Percentiles rank a stretch among this genome's conserved stretches.
These are phyloP conservation scores for Candida vaughaniae DNA, from an alignment of 805 yeast genomes.

Conservation along the genomic window DNA sequence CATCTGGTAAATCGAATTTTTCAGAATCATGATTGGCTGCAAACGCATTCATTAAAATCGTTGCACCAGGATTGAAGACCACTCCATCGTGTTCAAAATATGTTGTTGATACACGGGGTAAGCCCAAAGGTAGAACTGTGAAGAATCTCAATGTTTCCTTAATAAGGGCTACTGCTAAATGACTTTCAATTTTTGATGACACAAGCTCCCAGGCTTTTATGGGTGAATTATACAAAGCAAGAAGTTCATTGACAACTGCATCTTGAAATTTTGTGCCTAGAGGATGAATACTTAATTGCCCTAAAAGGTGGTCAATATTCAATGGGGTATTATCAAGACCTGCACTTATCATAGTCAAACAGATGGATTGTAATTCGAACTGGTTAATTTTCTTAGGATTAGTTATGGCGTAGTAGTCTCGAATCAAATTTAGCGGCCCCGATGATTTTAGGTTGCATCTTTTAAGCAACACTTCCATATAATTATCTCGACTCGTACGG, in stretches of 20 bases:
- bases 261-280: constrained; percentile 41
- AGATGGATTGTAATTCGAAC: constrained; percentile 55
- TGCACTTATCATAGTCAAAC: constrained; percentile 76
- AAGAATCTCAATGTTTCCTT: constrained; percentile 62
- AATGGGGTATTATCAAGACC: constrained; percentile 74
- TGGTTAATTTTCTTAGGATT: constrained; percentile 9
- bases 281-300: constrained; percentile 43
- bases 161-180: constrained; percentile 55
- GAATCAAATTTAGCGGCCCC: background rate
- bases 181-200: constrained; percentile 33
- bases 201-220: constrained; percentile 25
- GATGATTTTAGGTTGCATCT: background rate
- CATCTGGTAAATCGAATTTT: constrained; percentile 42
- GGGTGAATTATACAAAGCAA: constrained; percentile 22
- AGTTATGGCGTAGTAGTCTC: constrained; percentile 1
- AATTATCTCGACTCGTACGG: constrained; percentile 46
- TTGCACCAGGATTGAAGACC: constrained; percentile 55
- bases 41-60: constrained; percentile 63
- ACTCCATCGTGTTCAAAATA: constrained; percentile 40
- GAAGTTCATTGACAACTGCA: constrained; percentile 41
- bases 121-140: constrained; percentile 64
- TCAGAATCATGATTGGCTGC: constrained; percentile 65
- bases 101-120: constrained; percentile 62
- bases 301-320: constrained; percentile 58
- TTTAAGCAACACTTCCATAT: constrained; percentile 40